These are phyloP conservation scores for Salix exigua DNA, from an alignment of 345 rosid species.

Conservation along the genomic window DNA sequence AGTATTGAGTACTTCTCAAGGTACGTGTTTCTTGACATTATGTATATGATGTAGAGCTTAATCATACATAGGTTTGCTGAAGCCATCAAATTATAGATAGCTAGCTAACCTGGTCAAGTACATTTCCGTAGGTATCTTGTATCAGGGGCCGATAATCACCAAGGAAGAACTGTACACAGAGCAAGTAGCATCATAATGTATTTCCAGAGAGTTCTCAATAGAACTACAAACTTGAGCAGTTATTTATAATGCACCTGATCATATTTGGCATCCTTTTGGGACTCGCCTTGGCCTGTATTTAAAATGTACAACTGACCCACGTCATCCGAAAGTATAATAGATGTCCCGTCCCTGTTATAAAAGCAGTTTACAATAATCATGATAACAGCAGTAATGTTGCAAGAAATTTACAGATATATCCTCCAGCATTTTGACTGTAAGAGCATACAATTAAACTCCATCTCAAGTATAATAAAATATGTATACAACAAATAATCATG, in stretches of 20 bases:
- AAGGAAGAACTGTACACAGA: slow-evolving; percentile 67
- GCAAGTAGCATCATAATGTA: not conserved
- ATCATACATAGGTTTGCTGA: slow-evolving; percentile 2
- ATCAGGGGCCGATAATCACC: slow-evolving; percentile 96
- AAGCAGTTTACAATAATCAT: slow-evolving; percentile 8
- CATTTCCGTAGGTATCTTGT: slow-evolving; percentile 78
- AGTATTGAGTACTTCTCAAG: not conserved
- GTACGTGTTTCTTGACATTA: not conserved
- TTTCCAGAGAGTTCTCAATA: not conserved
- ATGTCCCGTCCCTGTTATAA: slow-evolving; percentile 80
- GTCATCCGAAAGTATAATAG: slow-evolving; percentile 96
- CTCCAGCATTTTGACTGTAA: not conserved
- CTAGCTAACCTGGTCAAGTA: slow-evolving; percentile 82
- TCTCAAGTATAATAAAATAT: not conserved
- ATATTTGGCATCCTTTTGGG: slow-evolving; percentile 87
- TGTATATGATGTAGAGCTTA: not conserved
- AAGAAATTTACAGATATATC: not conserved
- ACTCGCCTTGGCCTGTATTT: slow-evolving; percentile 97
- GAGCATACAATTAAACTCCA: not conserved
- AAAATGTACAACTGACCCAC: slow-evolving; percentile 89
- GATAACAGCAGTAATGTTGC: not conserved
- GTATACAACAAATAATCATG: not conserved
- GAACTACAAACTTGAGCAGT: slow-evolving; percentile 11
- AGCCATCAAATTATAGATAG: slow-evolving; percentile 12
- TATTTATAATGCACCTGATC: slow-evolving; percentile 65